Percentiles rank a stretch among this genome's conserved stretches.
Evolutionary conservation across 805 yeast genomes (phyloP).

Genomic region (Tetrapisispora iriomotensis): DNA sequence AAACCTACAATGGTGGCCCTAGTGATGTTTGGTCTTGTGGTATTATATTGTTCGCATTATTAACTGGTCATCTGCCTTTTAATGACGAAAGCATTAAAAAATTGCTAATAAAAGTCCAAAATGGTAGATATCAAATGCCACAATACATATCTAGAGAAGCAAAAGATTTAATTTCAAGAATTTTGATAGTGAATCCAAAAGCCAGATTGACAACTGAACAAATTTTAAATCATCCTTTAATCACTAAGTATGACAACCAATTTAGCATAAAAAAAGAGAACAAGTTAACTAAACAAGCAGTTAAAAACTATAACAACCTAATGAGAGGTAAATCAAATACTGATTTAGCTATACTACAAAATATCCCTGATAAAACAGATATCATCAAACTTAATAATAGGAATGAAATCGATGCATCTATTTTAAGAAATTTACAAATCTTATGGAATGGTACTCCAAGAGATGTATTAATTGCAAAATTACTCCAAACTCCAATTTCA

Average conservation of each 20-base stretch:
- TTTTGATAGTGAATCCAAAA: slow-evolving; percentile 62
- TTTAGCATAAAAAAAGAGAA: slow-evolving; percentile 16
- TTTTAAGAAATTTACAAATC: slow-evolving; percentile 63
- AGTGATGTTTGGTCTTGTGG: slow-evolving; percentile 89
- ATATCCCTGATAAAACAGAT: slow-evolving; percentile 9
- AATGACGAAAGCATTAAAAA: slow-evolving; percentile 74
- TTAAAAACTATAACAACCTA: slow-evolving; percentile 1
- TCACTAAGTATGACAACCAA: slow-evolving; percentile 49
- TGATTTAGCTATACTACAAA: slow-evolving; percentile 18
- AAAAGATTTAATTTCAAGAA: slow-evolving; percentile 50
- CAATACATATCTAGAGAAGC: slow-evolving; percentile 53
- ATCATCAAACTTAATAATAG: slow-evolving; percentile 18
- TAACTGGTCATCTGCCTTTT: slow-evolving; percentile 75
- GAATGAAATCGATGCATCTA: slow-evolving; percentile 60
- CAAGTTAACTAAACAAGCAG: slow-evolving; percentile 6
- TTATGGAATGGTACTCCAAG: slow-evolving; percentile 72
- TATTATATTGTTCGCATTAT: slow-evolving; percentile 64
- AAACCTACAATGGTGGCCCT: slow-evolving; percentile 72
- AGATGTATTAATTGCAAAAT: slow-evolving; percentile 42
- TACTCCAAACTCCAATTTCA: slow-evolving; percentile 47
- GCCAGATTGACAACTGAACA: slow-evolving; percentile 60
- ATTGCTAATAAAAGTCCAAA: slow-evolving; percentile 62
- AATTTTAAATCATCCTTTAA: slow-evolving; percentile 67
- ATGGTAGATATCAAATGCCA: slow-evolving; percentile 70
- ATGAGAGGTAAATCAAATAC: slow-evolving; percentile 21